Base-by-base conservation (phyloP, 2,329 filamentous ascomycete species). In the Colletotrichum sp. region DNA sequence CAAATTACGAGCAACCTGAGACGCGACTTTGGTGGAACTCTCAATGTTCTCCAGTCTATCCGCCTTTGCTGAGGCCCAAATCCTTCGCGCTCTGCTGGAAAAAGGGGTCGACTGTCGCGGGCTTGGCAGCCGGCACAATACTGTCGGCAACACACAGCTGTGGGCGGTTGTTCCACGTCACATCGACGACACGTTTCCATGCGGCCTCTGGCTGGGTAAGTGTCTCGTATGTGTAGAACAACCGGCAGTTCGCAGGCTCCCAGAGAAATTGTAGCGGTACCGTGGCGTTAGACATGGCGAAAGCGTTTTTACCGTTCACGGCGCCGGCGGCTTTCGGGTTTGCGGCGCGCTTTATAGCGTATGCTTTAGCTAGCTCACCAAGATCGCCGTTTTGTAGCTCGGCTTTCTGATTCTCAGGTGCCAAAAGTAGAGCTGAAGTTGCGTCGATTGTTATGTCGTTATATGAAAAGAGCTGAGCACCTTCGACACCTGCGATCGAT, bases 401-500 rank as follows among this genome's bases (percentile, higher is more conserved):
- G 4, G 71, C 69, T 60, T 77, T 68, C 24, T 67, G 56, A 7
- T 78, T 71, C 38, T 77, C 73, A 8, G 78, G 77, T 3, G 78
- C 76, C 1, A 83, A 77, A 5, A 71, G 62, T n/a, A 85, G 62
- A 16, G 80, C 77, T 1, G 80, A 79, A 3, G 77, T 60, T n/a
- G 83, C 80, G 12, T 80, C 78, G 6, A 70, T 68, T 8, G 78
- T 71, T 24, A 85, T 79, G 55, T 82, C 79, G 30, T 79, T 73
- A 28, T 85, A 78, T 28, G 69, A 73, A 73, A 85, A 83, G 4
- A 85, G 79, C 78, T 85, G 82, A 1, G 83, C 83, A 13, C 89
- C 89, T 79, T 89, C 88, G 66, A 87, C 86, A 58, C 87, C 88
- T 8, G 84, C 88, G 43, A 89, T 81, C 28, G 87, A 86, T 79